Conservation (phyloP, 2,329 filamentous ascomycete species). For the Periglandula ipomoeae region DNA sequence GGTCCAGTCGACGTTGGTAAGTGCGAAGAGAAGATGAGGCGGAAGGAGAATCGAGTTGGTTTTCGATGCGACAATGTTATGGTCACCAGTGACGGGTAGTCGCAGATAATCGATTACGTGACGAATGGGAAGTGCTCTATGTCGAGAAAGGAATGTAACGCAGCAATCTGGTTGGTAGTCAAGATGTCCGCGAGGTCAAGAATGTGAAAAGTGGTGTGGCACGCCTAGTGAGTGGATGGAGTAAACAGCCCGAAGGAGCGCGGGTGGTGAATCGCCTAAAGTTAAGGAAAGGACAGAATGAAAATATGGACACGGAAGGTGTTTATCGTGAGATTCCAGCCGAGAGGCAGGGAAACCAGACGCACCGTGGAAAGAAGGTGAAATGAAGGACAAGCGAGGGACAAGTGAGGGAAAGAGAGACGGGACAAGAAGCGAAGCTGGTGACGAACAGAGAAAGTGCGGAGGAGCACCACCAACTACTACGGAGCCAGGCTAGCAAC, state of each 20-base stretch:
- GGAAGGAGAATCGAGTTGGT: not conserved
- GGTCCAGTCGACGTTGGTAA: too few relatives aligned
- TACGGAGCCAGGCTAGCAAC: not conserved
- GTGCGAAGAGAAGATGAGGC: not conserved
- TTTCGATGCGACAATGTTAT: not conserved
- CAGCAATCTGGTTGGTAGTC: not conserved
- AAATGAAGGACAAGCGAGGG: not conserved
- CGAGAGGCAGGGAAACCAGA: not conserved
- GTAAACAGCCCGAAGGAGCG: not conserved
- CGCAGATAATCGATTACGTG: not conserved
- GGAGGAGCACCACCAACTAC: not conserved
- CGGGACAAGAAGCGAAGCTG: not conserved
- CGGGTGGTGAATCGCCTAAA: not conserved
- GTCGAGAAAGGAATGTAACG: conserved; percentile 6
- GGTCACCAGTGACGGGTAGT: conserved; percentile 6
- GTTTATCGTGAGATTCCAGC: not conserved
- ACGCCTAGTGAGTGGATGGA: not conserved
- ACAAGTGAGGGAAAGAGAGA: not conserved
- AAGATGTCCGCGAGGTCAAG: conserved; percentile 3
- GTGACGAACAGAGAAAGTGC: conserved; percentile 1
- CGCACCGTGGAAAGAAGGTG: not conserved
- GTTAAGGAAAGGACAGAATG: not conserved
- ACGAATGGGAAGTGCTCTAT: conserved; percentile 1
- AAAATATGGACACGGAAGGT: not conserved
- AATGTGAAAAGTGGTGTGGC: conserved; percentile 6